Percentiles rank a stretch among this genome's conserved stretches.
phyloP scores from a whole-genome alignment of 345 rosid genomes.

The Eucalyptus erythrocorys region DNA sequence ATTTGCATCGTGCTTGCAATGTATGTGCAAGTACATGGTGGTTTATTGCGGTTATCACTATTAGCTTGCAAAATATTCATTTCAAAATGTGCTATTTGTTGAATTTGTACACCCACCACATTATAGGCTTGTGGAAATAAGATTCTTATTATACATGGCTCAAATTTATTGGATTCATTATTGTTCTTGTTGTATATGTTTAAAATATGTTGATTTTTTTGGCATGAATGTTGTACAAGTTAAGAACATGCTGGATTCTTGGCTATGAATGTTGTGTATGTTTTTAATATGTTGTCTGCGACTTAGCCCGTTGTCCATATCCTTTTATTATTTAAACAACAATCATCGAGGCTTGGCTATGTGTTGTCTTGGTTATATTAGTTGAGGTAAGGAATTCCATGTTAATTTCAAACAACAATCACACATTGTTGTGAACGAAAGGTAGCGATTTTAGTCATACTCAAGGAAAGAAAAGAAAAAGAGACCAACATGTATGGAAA shows the following conservation, averaged over 20 bases:
- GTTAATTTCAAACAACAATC: background rate
- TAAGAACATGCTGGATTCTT: background rate
- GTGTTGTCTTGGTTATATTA: background rate
- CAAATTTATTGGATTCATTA: background rate
- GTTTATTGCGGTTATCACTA: background rate
- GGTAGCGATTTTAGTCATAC: background rate
- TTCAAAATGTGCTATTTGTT: background rate
- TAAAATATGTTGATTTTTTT: background rate
- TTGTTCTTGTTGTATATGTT: rapidly evolving
- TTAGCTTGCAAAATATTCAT: no score
- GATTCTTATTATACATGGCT: background rate
- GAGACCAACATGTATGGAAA: background rate
- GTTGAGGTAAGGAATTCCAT: background rate
- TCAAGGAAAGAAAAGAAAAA: background rate
- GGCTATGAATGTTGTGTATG: background rate
- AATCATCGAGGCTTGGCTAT: background rate
- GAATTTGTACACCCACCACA: background rate
- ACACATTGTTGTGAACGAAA: background rate
- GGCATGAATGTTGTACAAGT: background rate
- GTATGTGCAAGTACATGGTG: background rate
- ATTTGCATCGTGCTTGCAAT: background rate
- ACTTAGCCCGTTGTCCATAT: background rate
- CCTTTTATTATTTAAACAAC: background rate
- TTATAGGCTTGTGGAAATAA: background rate
- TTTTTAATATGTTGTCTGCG: background rate